Evolutionary conservation across 1,284 basidiomycete genomes (phyloP).

Genomic region (Leccinum ponderosum): DNA sequence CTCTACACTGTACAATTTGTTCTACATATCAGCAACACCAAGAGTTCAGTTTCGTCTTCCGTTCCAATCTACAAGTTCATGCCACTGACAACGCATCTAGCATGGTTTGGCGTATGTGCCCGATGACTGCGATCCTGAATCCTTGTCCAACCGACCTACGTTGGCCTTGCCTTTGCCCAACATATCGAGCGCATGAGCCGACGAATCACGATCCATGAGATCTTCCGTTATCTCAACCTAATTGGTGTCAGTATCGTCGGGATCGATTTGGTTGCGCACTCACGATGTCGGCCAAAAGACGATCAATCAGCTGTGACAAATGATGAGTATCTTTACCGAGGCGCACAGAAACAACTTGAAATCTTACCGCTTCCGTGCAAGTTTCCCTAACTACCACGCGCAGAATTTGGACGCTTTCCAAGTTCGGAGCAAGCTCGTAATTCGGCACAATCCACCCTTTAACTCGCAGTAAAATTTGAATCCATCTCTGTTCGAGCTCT

Average conservation of each 20-base stretch:
- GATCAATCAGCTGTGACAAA: constrained; percentile 56
- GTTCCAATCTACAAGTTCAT: not conserved
- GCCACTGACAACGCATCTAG: constrained; percentile 32
- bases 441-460: constrained; percentile 91
- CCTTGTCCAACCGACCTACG: constrained; percentile 43
- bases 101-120: constrained; percentile 72
- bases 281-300: constrained; percentile 62
- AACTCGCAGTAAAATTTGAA: constrained; percentile 77
- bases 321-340: constrained; percentile 2
- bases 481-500: constrained; percentile 83
- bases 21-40: no score
- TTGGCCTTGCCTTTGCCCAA: constrained; percentile 38
- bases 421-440: constrained; percentile 76
- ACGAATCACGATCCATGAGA: constrained; percentile 45
- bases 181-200: constrained; percentile 51
- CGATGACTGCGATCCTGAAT: constrained; percentile 45
- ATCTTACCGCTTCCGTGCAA: constrained; percentile 54
- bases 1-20: no score
- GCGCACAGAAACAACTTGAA: not conserved
- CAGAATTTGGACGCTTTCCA: constrained; percentile 75
- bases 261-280: constrained; percentile 24
- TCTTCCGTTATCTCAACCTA: constrained; percentile 64
- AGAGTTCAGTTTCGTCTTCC: no score
- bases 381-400: constrained; percentile 86
- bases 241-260: not conserved